These are phyloP conservation scores for Fabrea salina DNA, from an alignment of 169 alveolate species.

Conservation along the genomic window DNA sequence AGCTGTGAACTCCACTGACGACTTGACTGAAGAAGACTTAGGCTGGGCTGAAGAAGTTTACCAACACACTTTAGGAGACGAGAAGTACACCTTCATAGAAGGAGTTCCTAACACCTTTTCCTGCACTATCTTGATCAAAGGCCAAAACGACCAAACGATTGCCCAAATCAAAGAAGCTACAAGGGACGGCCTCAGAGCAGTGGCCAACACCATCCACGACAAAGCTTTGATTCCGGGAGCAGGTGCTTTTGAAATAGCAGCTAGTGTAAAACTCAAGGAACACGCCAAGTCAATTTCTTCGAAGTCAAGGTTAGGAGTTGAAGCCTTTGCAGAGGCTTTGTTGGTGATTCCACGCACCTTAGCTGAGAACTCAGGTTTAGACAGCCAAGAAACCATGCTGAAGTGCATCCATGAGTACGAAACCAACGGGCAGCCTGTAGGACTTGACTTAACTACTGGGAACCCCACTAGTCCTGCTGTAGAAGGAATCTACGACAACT, in stretches of 20 bases:
- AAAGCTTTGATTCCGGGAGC: slow-evolving; percentile 97
- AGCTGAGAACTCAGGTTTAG: slow-evolving; percentile 97
- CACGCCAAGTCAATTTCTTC: slow-evolving; percentile 81
- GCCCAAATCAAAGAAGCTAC: slow-evolving; percentile 95
- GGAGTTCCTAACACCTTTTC: slow-evolving; percentile 95
- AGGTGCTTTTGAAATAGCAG: slow-evolving; percentile 96
- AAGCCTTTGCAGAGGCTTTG: slow-evolving; percentile 95
- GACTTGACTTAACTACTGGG: slow-evolving; percentile 94
- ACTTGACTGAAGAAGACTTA: slow-evolving; percentile 92
- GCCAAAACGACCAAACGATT: slow-evolving; percentile 97
- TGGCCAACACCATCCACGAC: slow-evolving; percentile 95
- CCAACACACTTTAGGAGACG: slow-evolving; percentile 96
- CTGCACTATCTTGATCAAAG: slow-evolving; percentile 96
- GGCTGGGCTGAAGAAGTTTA: slow-evolving; percentile 96
- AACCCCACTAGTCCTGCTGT: slow-evolving; percentile 90
- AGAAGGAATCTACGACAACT: slow-evolving; percentile 95
- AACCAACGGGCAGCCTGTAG: slow-evolving; percentile 87
- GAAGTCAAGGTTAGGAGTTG: slow-evolving; percentile 94
- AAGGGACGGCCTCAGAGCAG: slow-evolving; percentile 97
- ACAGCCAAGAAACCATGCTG: slow-evolving; percentile 89
- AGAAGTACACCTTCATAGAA: slow-evolving; percentile 97
- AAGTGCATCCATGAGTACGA: slow-evolving; percentile 86
- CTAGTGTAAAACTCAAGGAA: slow-evolving; percentile 84
- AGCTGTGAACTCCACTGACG: slow-evolving; percentile 96
- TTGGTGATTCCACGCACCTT: slow-evolving; percentile 93